phyloP scores from a whole-genome alignment of 2,329 filamentous ascomycete genomes.

The Eutypa lata region DNA sequence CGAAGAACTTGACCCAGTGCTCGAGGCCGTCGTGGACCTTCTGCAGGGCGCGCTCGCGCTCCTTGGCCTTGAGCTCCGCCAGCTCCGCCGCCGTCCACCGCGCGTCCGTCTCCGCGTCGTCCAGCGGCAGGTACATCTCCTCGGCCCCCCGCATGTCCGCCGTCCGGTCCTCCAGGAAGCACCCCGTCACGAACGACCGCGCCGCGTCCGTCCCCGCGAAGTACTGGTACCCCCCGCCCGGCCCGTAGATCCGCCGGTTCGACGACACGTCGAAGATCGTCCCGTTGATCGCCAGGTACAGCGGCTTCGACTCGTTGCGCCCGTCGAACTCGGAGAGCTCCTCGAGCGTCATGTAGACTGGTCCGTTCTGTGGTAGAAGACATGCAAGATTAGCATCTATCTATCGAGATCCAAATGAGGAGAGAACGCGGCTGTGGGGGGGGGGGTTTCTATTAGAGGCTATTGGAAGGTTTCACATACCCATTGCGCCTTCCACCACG shows the following conservation, averaged over 20 bases:
- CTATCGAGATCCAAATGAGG: too few species aligned
- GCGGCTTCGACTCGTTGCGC: slow-evolving; percentile 67
- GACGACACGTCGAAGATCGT: slow-evolving; percentile 81
- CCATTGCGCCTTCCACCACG: slow-evolving; percentile 57
- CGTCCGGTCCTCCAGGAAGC: slow-evolving; percentile 81
- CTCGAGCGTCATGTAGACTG: slow-evolving; percentile 68
- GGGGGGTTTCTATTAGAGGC: too few species aligned
- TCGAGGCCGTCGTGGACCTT: slow-evolving; percentile 65
- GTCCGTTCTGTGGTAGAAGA: slow-evolving; percentile 50
- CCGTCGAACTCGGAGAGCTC: slow-evolving; percentile 78
- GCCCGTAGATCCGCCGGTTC: slow-evolving; percentile 69
- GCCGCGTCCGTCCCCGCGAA: slow-evolving; percentile 86
- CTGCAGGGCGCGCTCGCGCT: slow-evolving; percentile 61
- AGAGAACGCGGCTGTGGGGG: too few species aligned
- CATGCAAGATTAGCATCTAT: slow-evolving; percentile 2
- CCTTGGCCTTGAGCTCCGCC: slow-evolving; percentile 53
- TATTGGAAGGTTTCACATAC: slow-evolving; percentile 41
- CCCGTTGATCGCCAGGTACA: slow-evolving; percentile 88
- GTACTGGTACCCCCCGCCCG: slow-evolving; percentile 81
- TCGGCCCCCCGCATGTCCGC: slow-evolving; percentile 85
- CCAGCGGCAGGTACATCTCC: slow-evolving; percentile 71
- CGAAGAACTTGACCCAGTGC: slow-evolving; percentile 85
- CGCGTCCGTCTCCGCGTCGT: slow-evolving; percentile 60
- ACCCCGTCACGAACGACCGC: slow-evolving; percentile 87
- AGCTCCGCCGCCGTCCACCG: slow-evolving; percentile 53